Evolutionary conservation across 768 basidiomycete genomes (phyloP), one percentile per base, ranked within the genome.

Genomic region (Suillus subalutaceus): DNA sequence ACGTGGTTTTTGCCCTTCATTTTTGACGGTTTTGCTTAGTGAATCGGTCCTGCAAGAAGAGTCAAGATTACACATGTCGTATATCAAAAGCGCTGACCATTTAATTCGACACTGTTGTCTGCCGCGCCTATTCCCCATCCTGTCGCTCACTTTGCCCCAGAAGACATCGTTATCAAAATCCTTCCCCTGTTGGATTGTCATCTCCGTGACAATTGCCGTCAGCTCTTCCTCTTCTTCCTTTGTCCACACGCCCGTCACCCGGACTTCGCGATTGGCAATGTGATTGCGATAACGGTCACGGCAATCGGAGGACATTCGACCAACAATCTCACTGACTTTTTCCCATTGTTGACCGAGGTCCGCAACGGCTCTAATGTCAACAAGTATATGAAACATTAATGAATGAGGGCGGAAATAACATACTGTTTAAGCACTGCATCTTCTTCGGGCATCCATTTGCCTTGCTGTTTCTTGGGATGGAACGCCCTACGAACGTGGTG

Each of bases 21-120:
- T 90, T 74, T 93, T 94, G 53, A 90, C 79, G 26, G 84, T 86
- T 72, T 90, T 88, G 67, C 86, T 89, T 52, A 94, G 77, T 0
- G 87, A 84, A 78, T 94, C 92, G 38, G 90, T 91, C 93, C 91
- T 93, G 66, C 43, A 60, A 30, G 18, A 32, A 66, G 26, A 18
- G 15, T 13, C 13, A 52, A 65, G 63, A 67, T 56, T 38, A 50
- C 52, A 41, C 35, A 5, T 12, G 48, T 66, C n/a, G 18, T 46
- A 37, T 16, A 20, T 35, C 61, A 15, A 64, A 62, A 48, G 37
- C 12, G 50, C 77, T 63, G 66, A 92, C 92, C 93, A 95, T 85
- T 95, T 95, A 53, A 91, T 91, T 58, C 93, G 84, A 79, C 93
- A 94, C 74, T 95, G 93, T 71, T 93, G 91, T 68, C 93, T 83